Conservation (phyloP, 306 rosid species). For the Rubus idaeus region DNA sequence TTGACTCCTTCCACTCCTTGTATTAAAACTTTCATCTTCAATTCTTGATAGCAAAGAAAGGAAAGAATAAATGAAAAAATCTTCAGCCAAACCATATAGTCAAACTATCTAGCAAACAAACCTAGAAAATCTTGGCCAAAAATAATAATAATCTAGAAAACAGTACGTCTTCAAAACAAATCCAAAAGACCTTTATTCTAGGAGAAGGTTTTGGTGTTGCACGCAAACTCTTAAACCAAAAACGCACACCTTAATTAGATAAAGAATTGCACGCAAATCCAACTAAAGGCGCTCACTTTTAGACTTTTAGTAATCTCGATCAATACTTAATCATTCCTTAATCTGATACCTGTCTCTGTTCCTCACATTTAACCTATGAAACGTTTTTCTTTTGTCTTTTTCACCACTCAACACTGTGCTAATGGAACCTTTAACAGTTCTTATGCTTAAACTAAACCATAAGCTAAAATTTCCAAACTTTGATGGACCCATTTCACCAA, state of each 20-base stretch:
- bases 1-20: too few species aligned
- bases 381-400: background rate
- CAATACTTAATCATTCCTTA: background rate
- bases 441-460: slow-evolving; percentile 9
- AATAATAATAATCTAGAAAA: too few species aligned
- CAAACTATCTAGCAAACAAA: background rate
- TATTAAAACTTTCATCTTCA: background rate
- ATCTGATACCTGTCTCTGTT: slow-evolving; percentile 15
- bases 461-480: slow-evolving; percentile 14
- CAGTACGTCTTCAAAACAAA: background rate
- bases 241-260: background rate
- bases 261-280: background rate
- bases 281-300: background rate
- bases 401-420: background rate
- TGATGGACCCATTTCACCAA: slow-evolving; percentile 30
- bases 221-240: too few species aligned
- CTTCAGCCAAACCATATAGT: background rate
- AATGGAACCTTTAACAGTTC: background rate
- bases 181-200: background rate
- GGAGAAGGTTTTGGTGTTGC: slow-evolving; percentile 10
- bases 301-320: background rate
- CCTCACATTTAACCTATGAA: background rate
- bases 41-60: background rate
- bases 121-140: too few species aligned
- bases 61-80: background rate